Evolutionary conservation across 345 rosid species (phyloP), one percentile per base, ranked within the genome.

Genomic region (Hevea brasiliensis): DNA sequence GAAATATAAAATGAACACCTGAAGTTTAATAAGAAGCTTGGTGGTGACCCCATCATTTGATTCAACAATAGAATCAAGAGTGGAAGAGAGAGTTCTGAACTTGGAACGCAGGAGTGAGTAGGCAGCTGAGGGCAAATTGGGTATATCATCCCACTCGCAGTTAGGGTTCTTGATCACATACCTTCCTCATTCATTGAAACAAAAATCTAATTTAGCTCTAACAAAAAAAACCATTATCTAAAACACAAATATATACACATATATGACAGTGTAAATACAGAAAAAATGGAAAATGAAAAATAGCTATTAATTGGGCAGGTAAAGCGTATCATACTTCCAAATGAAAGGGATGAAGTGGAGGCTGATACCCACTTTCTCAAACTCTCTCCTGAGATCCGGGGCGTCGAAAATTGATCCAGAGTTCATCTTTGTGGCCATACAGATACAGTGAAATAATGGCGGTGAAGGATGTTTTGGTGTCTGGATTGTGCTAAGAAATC

Each of bases 11-110:
- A 71, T 32, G 13, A 45, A 47, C 53, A 91, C 98, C 97, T 87
- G 96, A 72, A 95, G 89, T 80, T 76, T 87, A 81, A 95, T 65
- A 72, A 92, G 87, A 65, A 95, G 96, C 26, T 92, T 95, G 73
- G 86, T 85, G 82, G 98, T 92, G 82, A 92, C 92, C 76, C 86
- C 87, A 73, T 95, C 98, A 6, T 79, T 83, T 59, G 98, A 95
- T 51, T 91, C 88, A 68, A 82, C 72, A 21, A 81, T 85, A 0
- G 94, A 86, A 82, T 95, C 86, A n/a, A 92, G 81, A 73, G 86
- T 77, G 29, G 98, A 95, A 61, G 96, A 87, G 60, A 91, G 81
- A 76, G 90, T 80, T 85, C 84, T 87, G 90, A 95, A 95, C 80
- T 91, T 92, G 1, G 93, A 81, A 18, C 76, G 86, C n/a, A 95